Conservation (phyloP, 2,329 filamentous ascomycete genomes). For the Ceratocystis lukuohia region DNA sequence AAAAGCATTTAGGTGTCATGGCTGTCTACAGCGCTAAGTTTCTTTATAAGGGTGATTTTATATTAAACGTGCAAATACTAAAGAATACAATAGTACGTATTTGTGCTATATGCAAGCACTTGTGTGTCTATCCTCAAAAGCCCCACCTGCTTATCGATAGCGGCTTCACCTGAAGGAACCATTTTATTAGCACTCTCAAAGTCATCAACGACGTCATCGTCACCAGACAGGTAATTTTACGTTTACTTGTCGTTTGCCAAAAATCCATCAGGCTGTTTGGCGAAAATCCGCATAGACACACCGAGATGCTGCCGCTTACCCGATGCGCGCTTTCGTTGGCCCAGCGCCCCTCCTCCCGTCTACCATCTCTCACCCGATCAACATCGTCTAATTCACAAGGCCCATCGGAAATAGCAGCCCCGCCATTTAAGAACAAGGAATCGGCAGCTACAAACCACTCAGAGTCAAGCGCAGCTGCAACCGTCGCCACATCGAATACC, state of each 20-base stretch:
- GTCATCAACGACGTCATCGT: background rate
- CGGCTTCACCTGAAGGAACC: background rate
- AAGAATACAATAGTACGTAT: no score
- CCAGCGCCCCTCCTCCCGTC: background rate
- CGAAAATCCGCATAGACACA: background rate
- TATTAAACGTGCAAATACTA: no score
- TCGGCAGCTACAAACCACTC: background rate
- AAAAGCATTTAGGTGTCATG: background rate
- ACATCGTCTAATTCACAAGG: background rate
- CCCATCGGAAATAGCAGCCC: no score
- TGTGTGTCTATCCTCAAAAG: background rate
- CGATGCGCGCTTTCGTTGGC: background rate
- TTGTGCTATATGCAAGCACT: no score
- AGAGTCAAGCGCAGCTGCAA: background rate
- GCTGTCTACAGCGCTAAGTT: background rate
- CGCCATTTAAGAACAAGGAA: background rate
- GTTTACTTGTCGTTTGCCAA: background rate
- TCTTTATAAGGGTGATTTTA: background rate
- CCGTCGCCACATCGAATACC: background rate
- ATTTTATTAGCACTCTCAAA: background rate
- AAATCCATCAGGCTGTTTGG: background rate
- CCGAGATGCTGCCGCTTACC: background rate
- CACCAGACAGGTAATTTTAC: no score
- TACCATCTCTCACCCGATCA: background rate
- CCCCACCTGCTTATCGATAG: background rate